Evolutionary conservation across 306 rosid species (phyloP).

Genomic region (Benincasa hispida): DNA sequence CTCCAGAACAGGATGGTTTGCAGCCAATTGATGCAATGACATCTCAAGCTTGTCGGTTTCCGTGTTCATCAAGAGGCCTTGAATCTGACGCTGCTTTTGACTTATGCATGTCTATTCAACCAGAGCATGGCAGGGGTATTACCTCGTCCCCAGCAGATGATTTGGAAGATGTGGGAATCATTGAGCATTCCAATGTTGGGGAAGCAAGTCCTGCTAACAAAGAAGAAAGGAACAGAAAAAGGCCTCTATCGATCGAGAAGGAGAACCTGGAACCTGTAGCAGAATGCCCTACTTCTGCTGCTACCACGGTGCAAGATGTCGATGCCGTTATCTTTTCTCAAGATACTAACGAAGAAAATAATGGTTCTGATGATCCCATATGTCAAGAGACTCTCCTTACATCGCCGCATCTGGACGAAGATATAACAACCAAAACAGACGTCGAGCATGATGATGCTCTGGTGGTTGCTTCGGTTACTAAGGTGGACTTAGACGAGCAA

Average conservation of each 20-base stretch:
- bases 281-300: slow-evolving; percentile 19
- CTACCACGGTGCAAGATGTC: neutral
- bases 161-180: slow-evolving; percentile 33
- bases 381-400: slow-evolving; percentile 12
- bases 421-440: slow-evolving; percentile 6
- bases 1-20: slow-evolving; percentile 33
- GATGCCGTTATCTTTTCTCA: slow-evolving; percentile 14
- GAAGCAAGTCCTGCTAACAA: slow-evolving; percentile 27
- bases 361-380: neutral
- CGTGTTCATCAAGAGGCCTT: slow-evolving; percentile 26
- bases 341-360: slow-evolving; percentile 14
- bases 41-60: slow-evolving; percentile 41
- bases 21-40: slow-evolving; percentile 39
- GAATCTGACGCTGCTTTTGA: slow-evolving; percentile 22
- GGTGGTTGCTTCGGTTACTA: slow-evolving; percentile 11
- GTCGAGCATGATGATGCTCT: slow-evolving; percentile 11
- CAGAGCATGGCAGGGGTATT: slow-evolving; percentile 10
- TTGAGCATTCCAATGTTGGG: slow-evolving; percentile 22
- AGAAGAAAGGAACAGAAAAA: slow-evolving; percentile 20
- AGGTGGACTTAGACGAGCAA: slow-evolving; percentile 25
- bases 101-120: slow-evolving; percentile 27
- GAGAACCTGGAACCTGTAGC: slow-evolving; percentile 13
- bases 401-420: slow-evolving; percentile 6
- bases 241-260: slow-evolving; percentile 12
- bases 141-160: slow-evolving; percentile 29